These are phyloP conservation scores for Populus hybrid DNA, from an alignment of 441 rosid genomes.

Conservation along the genomic window DNA sequence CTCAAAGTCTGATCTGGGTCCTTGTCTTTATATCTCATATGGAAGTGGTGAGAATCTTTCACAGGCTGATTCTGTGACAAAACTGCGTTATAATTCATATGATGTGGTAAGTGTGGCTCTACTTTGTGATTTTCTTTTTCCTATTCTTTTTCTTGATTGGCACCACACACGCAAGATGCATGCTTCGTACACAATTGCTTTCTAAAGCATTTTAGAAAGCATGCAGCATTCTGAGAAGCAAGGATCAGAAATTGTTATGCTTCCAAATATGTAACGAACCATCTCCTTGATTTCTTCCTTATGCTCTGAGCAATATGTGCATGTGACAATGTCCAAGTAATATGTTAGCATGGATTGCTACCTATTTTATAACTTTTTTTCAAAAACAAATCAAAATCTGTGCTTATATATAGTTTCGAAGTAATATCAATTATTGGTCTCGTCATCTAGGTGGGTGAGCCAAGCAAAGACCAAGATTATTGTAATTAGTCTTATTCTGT, in stretches of 20 bases:
- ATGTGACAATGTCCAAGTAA: neutral
- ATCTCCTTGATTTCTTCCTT: neutral
- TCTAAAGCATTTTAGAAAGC: neutral
- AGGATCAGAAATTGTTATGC: neutral
- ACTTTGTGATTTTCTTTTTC: neutral
- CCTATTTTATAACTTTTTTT: neutral
- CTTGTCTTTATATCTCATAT: constrained; percentile 74
- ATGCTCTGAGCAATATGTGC: neutral
- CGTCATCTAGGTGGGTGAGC: neutral
- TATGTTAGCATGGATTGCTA: neutral
- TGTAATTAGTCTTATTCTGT: neutral
- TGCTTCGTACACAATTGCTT: neutral
- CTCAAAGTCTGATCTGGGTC: constrained; percentile 64
- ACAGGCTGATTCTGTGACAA: constrained; percentile 59
- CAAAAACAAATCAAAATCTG: neutral
- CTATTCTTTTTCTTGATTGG: neutral
- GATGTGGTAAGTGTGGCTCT: constrained; percentile 60
- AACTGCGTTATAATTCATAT: constrained; percentile 63
- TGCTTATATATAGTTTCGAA: neutral
- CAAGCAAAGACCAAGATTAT: neutral
- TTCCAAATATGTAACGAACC: neutral
- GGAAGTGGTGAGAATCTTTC: constrained; percentile 61
- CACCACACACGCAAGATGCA: neutral
- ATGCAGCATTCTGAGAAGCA: neutral
- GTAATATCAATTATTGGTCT: neutral